Evolutionary conservation across 2,329 filamentous ascomycete species (phyloP).

Genomic region (Alternaria solani): DNA sequence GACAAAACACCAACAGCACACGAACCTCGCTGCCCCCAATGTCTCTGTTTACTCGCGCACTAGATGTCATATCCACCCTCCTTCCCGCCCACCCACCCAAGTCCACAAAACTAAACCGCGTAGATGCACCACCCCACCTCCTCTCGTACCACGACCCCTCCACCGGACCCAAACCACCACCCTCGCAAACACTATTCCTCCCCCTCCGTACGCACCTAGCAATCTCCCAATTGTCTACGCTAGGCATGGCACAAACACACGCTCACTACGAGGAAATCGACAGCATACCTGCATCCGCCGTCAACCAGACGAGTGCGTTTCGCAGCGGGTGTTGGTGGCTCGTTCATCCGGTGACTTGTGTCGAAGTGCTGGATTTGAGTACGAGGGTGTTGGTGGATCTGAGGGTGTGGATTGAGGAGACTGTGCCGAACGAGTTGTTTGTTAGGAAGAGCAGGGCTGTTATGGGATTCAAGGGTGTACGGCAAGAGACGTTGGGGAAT

Average conservation of each 20-base stretch:
- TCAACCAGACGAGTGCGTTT: constrained; percentile 9
- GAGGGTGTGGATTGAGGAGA: constrained; percentile 16
- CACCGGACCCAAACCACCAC: constrained; percentile 2
- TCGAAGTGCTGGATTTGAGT: constrained; percentile 7
- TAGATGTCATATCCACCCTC: not conserved
- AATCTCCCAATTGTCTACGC: not conserved
- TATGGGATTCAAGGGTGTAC: not conserved
- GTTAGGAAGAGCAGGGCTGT: not conserved
- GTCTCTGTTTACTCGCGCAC: not conserved
- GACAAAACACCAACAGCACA: not conserved
- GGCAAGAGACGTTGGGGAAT: not conserved
- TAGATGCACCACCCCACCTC: constrained; percentile 7
- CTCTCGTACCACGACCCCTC: constrained; percentile 4
- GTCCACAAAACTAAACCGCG: constrained; percentile 3
- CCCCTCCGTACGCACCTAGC: not conserved
- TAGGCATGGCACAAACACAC: constrained; percentile 13
- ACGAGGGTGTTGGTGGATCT: constrained; percentile 18
- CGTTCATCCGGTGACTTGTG: constrained; percentile 17
- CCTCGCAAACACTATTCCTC: not conserved
- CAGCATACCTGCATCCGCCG: constrained; percentile 13
- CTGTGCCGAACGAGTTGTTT: constrained; percentile 7
- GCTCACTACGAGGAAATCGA: constrained; percentile 29
- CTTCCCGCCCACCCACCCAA: not conserved
- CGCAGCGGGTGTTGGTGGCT: constrained; percentile 15
- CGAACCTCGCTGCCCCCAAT: not conserved